A percentile compares a stretch with the other conserved stretches of the same genome.
These are phyloP conservation scores for Salix brachista DNA, from an alignment of 345 rosid genomes.

Conservation along the genomic window DNA sequence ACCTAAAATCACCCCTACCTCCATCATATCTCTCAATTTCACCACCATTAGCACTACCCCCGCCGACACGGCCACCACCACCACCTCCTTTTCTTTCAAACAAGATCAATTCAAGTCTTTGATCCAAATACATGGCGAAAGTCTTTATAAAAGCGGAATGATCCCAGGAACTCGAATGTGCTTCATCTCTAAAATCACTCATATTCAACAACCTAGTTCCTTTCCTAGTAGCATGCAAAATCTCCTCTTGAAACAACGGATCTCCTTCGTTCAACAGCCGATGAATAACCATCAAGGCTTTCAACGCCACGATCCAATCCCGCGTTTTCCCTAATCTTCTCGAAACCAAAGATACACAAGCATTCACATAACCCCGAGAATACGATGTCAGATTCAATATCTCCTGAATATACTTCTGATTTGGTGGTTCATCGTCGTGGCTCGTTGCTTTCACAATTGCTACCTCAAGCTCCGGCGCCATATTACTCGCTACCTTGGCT, in stretches of 20 bases:
- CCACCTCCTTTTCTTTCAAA: slow-evolving; percentile 51
- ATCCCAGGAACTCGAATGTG: slow-evolving; percentile 95
- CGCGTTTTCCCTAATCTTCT: slow-evolving; percentile 73
- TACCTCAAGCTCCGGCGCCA: slow-evolving; percentile 97
- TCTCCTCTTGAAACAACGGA: slow-evolving; percentile 67
- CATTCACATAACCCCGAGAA: slow-evolving; percentile 61
- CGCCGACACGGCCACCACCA: slow-evolving; percentile 26
- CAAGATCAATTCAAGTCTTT: slow-evolving; percentile 56
- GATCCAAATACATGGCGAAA: slow-evolving; percentile 72
- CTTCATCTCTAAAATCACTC: slow-evolving; percentile 85
- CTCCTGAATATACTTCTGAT: slow-evolving; percentile 71
- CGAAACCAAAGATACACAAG: slow-evolving; percentile 71
- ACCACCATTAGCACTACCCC: slow-evolving; percentile 19
- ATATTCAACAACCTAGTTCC: slow-evolving; percentile 75
- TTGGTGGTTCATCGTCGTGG: slow-evolving; percentile 86
- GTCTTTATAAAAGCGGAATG: slow-evolving; percentile 74
- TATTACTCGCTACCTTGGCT: slow-evolving; percentile 83
- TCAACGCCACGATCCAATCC: slow-evolving; percentile 92
- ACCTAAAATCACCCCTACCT: slow-evolving; percentile 47
- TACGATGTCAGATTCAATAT: slow-evolving; percentile 55
- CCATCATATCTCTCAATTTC: slow-evolving; percentile 41
- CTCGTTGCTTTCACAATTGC: slow-evolving; percentile 87
- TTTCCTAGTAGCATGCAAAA: slow-evolving; percentile 58
- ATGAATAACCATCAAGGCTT: slow-evolving; percentile 67
- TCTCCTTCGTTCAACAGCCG: slow-evolving; percentile 65